Evolutionary conservation across 805 yeast species (phyloP).

Genomic region (Candida vartiovaarae): DNA sequence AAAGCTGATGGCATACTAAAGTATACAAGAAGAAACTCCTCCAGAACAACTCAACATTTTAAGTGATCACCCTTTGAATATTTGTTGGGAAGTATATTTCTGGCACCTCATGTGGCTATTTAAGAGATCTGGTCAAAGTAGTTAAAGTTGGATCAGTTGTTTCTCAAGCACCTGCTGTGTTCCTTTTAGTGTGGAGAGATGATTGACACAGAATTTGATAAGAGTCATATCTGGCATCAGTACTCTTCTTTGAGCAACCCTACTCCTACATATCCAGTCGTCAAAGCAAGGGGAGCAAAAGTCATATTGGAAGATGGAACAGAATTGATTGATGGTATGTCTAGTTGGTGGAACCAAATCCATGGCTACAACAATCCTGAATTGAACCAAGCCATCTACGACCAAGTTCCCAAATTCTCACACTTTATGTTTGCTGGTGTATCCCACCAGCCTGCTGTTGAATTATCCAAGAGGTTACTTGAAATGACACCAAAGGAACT

Average conservation of each 20-base stretch:
- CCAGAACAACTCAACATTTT: too few relatives aligned
- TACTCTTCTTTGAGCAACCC: conserved; percentile 24
- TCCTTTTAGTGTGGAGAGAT: too few relatives aligned
- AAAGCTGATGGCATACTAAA: too few relatives aligned
- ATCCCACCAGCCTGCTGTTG: conserved; percentile 26
- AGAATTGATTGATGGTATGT: conserved; percentile 24
- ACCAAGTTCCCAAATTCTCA: conserved; percentile 26
- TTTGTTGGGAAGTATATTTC: too few relatives aligned
- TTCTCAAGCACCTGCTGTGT: too few relatives aligned
- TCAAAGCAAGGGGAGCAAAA: conserved; percentile 19
- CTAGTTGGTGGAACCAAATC: conserved; percentile 28
- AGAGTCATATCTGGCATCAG: conserved; percentile 27
- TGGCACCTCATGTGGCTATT: too few relatives aligned
- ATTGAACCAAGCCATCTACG: conserved; percentile 25
- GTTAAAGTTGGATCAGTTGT: too few relatives aligned
- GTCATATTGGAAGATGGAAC: conserved; percentile 16
- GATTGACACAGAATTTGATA: conserved; percentile 17
- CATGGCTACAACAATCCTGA: conserved; percentile 26
- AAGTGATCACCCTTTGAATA: too few relatives aligned
- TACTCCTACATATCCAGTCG: conserved; percentile 19
- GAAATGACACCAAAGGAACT: conserved; percentile 24
- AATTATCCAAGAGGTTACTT: conserved; percentile 25
- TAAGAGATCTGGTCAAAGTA: too few relatives aligned
- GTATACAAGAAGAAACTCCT: too few relatives aligned
- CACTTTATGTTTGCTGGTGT: conserved; percentile 26